Evolutionary conservation across 140 eudicot species (phyloP).

Genomic region (Oenanthe javanica): DNA sequence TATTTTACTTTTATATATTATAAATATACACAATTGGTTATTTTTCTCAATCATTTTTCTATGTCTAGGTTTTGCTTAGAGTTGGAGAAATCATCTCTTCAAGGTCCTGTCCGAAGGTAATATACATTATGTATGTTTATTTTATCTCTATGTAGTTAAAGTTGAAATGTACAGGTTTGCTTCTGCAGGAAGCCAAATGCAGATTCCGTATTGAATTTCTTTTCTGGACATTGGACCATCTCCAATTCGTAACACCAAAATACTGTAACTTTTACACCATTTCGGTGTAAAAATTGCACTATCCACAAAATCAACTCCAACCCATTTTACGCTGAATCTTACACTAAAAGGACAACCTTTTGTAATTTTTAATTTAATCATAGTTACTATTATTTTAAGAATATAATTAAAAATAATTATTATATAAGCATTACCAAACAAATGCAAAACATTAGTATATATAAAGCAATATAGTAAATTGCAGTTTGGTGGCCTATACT

Average conservation of each 20-base stretch:
- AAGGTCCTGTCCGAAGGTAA: slow-evolving; percentile 81
- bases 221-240: background rate
- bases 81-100: slow-evolving; percentile 86
- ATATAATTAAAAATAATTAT: background rate
- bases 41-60: slow-evolving; percentile 2
- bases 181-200: background rate
- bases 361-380: background rate
- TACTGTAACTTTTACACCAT: background rate
- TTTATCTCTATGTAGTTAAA: background rate
- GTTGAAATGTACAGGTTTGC: background rate
- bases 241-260: background rate
- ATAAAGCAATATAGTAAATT: background rate
- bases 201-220: background rate
- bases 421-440: background rate
- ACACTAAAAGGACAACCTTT: background rate
- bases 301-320: background rate
- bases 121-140: background rate
- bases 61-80: slow-evolving; percentile 66
- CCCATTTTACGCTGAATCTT: background rate
- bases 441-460: background rate
- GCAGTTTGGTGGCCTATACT: no score
- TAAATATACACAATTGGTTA: background rate
- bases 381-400: background rate
- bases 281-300: background rate
- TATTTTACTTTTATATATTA: background rate